Evolutionary conservation across 805 yeast species (phyloP).

Genomic region (Barnettozyma salicaria): DNA sequence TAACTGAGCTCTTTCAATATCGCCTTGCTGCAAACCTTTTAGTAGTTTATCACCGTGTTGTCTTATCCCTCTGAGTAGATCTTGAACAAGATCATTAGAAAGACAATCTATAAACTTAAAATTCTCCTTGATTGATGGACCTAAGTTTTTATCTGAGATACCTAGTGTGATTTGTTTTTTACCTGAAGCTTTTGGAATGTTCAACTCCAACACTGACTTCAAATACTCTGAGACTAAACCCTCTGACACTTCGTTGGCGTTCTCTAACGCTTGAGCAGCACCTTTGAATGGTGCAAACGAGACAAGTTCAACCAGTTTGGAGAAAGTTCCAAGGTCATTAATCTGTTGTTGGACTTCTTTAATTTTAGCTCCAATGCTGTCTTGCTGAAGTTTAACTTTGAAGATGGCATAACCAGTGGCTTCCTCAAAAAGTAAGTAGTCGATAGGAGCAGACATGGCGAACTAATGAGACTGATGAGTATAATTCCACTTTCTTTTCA

Average conservation of each 20-base stretch:
- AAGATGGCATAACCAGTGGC: conserved; percentile 97
- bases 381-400: conserved; percentile 90
- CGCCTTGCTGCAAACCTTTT: conserved; percentile 90
- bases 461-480: too few species aligned
- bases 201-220: conserved; percentile 82
- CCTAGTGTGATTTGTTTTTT: conserved; percentile 71
- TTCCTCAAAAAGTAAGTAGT: conserved; percentile 93
- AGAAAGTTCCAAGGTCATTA: conserved; percentile 77
- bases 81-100: conserved; percentile 89
- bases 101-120: conserved; percentile 88
- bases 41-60: conserved; percentile 81
- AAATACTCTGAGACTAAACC: conserved; percentile 92
- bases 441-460: conserved; percentile 59
- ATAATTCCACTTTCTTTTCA: too few species aligned
- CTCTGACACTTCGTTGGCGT: conserved; percentile 96
- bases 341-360: conserved; percentile 92
- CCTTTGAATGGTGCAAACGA: conserved; percentile 98
- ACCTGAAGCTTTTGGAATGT: conserved; percentile 70
- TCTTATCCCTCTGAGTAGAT: conserved; percentile 91
- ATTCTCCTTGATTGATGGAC: conserved; percentile 90
- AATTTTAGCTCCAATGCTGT: conserved; percentile 84
- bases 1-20: conserved; percentile 94
- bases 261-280: conserved; percentile 98
- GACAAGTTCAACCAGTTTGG: conserved; percentile 87
- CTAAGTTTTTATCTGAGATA: conserved; percentile 90